Conservation (phyloP, 2,329 filamentous ascomycete species). For the Aaosphaeria pasadenensis region DNA sequence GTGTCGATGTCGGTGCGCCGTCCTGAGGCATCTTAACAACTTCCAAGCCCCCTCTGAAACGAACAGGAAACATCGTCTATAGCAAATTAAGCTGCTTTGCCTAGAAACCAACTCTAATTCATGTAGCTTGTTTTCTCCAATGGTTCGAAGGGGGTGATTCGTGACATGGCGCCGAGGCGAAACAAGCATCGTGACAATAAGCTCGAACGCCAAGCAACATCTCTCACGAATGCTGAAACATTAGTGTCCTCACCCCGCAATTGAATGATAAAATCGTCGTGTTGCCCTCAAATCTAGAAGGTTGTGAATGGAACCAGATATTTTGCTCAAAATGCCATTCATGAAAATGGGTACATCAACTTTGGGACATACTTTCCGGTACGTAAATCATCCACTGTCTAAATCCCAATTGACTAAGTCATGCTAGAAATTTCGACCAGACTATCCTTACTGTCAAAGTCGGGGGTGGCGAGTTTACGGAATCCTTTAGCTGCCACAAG, state of each 20-base stretch:
- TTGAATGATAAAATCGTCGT: neutral
- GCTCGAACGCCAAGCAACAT: neutral
- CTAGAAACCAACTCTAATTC: neutral
- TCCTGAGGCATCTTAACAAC: neutral
- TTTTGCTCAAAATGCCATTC: conserved; percentile 36
- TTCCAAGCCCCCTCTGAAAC: neutral
- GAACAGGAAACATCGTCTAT: neutral
- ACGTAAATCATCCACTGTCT: conserved; percentile 2
- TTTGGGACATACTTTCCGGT: conserved; percentile 35
- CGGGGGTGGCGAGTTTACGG: conserved; percentile 25
- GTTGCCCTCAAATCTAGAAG: neutral
- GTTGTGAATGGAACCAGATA: conserved; percentile 10
- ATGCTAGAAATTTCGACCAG: conserved; percentile 32
- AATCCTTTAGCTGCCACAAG: conserved; percentile 34
- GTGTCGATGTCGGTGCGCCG: too few relatives aligned
- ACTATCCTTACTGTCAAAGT: conserved; percentile 35
- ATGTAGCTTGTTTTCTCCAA: neutral
- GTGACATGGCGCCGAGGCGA: too few relatives aligned
- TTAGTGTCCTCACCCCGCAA: neutral
- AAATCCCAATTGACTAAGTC: conserved; percentile 10
- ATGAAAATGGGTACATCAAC: conserved; percentile 31
- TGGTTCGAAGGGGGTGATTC: neutral
- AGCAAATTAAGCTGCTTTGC: neutral
- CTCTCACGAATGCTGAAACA: neutral
- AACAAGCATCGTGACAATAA: neutral